These are phyloP conservation scores for Poa annua DNA, from an alignment of 176 grass and related monocot species.

Conservation along the genomic window DNA sequence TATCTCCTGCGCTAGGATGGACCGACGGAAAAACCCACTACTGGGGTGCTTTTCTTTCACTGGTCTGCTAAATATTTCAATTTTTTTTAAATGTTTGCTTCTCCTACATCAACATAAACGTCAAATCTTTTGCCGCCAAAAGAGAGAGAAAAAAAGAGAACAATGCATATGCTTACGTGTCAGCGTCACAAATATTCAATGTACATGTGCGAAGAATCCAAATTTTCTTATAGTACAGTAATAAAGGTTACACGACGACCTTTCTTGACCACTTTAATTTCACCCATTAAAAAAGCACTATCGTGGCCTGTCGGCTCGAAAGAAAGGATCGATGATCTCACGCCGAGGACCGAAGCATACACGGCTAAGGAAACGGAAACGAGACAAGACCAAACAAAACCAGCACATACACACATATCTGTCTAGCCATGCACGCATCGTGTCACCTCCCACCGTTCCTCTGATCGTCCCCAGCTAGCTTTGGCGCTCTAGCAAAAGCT, in stretches of 20 bases:
- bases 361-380: constrained; percentile 34
- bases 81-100: too few relatives aligned
- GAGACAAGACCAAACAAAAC: not conserved
- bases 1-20: not conserved
- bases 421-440: not conserved
- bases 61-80: not conserved
- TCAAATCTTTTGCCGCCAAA: too few relatives aligned
- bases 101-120: too few relatives aligned
- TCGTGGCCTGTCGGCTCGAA: constrained; percentile 38
- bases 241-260: not conserved
- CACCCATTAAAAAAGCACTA: not conserved
- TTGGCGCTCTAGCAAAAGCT: not conserved
- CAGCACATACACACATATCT: not conserved
- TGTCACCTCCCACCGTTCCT: constrained; percentile 43
- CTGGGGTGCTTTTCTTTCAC: not conserved
- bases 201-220: not conserved
- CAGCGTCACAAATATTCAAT: not conserved
- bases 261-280: constrained; percentile 26
- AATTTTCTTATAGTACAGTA: not conserved
- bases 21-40: not conserved
- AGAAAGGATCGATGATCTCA: not conserved
- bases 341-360: constrained; percentile 1
- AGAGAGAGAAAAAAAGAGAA: not conserved
- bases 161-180: not conserved
- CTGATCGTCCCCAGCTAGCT: not conserved